Base-by-base conservation (phyloP, 257 asterid genomes). In the Schizonepeta tenuifolia region DNA sequence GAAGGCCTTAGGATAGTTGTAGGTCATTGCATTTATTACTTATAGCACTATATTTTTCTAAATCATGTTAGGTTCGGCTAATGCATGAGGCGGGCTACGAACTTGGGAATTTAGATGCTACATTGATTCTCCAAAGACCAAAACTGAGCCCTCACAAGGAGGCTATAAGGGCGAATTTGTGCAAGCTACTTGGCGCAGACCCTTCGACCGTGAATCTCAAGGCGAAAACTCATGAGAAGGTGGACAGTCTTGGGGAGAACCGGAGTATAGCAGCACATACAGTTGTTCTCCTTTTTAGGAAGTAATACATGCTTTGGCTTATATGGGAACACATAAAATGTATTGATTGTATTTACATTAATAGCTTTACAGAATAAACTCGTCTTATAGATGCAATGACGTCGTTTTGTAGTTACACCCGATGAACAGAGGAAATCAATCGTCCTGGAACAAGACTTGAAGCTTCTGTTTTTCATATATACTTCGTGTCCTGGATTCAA, bases 191-290 rank as follows among this genome's bases (percentile, higher is more conserved):
- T 5, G 93, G 95, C 13, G 97, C 97, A 2, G 96, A 94, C 73
- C 95, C 92, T 58, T 78, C 92, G 0, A 96, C 74, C 15, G 97
- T 94, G 41, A 94, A 94, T 79, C 83, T 94, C 57, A 94, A 94
- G 81, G 97, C 99, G 9, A 94, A 91, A 79, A 94, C 99, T 63
- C 99, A 94, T 38, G 99, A 94, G 84, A 94, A 89, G 74, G 99
- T 94, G 6, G 99, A 94, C 67, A 94, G 99, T 76, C 97, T 91
- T 1, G 99, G 97, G 71, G 99, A 94, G 82, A 94, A 94, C 66
- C 82, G 99, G 77, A 94, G 98, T 71, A 94, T 94, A 55, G 98
- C 99, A 6, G 97, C 99, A 17, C 98, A 94, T 65, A 94, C 97
- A 0, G 93, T 91, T 14, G 97, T 94, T 67, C 97, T 94, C 31